Base-by-base conservation (phyloP, 1,284 basidiomycete genomes). In the Vanrija sp. region DNA sequence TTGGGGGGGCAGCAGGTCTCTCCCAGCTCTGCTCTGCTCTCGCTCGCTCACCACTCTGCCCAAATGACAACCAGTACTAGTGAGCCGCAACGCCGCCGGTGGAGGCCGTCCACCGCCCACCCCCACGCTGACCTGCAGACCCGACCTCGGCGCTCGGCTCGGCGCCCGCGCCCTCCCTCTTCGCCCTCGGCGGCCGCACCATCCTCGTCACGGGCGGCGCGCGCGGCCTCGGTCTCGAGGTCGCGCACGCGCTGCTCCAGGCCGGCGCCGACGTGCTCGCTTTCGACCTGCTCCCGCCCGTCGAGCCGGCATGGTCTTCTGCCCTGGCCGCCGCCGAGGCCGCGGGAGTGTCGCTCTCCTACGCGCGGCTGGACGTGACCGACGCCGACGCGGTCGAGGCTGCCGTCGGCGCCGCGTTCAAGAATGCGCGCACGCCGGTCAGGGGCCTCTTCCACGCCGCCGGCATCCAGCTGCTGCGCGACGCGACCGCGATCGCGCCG, bases 251-350 rank as follows among this genome's bases (percentile, higher is more conserved):
- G 6, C 77, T 88, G 44, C 81, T 82, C 46, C 88, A 90, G 72
- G 84, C 83, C 4, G 88, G 88, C 45, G 87, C 88, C 3, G 80
- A 85, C 2, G 82, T 90, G 1, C 88, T 89, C 70, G 87, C 84
- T 63, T 73, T 89, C 35, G 88, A 90, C 71, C 75, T 89, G 4
- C 81, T 85, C 6, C 60, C 73, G 45, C 85, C 88, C 0, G 83
- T 82, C 3, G 79, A 80, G 3, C 39, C 47, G 4, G 86, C 86
- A 61, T 90, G 86, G 81, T 64, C 72, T 47, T 78, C 78, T 47
- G 82, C 84, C n/a, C 74, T 69, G 23, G 81, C 80, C 27, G 85
- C 82, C 57, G 81, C 84, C 5, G 69, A 69, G 45, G 41, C 45
- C 10, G 61, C 67, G 59, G 72, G 69, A 9, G 72, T 79, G 45